Base-by-base conservation (phyloP, 805 yeast species). In the Barnettozyma californica region DNA sequence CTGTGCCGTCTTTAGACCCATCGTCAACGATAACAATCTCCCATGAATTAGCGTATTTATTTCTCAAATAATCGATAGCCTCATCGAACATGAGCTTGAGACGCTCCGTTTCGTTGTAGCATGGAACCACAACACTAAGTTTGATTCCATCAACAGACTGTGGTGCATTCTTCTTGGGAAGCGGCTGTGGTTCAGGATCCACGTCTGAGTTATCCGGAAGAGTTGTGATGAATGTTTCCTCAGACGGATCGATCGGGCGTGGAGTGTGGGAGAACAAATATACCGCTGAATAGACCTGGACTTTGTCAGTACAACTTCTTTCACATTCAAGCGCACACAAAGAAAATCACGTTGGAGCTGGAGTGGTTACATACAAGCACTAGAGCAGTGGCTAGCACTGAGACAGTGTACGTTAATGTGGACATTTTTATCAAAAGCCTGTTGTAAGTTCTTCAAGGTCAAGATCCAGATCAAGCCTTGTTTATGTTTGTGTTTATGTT, bases 1-100 rank as follows among this genome's bases (percentile, higher is more conserved):
- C 78, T 0, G 98, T 92, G 3, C 83, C 82, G 67, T 94, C 99
- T 37, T 62, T 71, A 5, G 96, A 87, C 5, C 96, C 97, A 67
- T 94, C 99, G 68, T 94, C 98, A 14, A 94, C 91, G 19, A 94
- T 74, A 25, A 94, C 50, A 43, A 94, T 79, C 67, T 94, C 99
- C 75, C 79, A 89, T 50, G 70, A 57, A 41, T 65, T 60, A 2
- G 62, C 53, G 52, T 70, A 68, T 7, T 68, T 56, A 5, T 48
- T 27, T 35, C 72, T 61, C 51, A 92, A 68, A 54, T 75, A 79
- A 3, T 64, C 75, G 29, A 87, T 71, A 1, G 87, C 73, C 48
- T 88, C 96, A 45, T 77, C 80, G 36, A 88, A 68, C 94, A 88
- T 87, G 36, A 68, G 63, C 29, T 77, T 76, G 51, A 94, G 75